Percentiles rank a stretch among this genome's conserved stretches.
Evolutionary conservation across 2,329 filamentous ascomycete genomes (phyloP).

Genomic region (Fusarium hainanense): DNA sequence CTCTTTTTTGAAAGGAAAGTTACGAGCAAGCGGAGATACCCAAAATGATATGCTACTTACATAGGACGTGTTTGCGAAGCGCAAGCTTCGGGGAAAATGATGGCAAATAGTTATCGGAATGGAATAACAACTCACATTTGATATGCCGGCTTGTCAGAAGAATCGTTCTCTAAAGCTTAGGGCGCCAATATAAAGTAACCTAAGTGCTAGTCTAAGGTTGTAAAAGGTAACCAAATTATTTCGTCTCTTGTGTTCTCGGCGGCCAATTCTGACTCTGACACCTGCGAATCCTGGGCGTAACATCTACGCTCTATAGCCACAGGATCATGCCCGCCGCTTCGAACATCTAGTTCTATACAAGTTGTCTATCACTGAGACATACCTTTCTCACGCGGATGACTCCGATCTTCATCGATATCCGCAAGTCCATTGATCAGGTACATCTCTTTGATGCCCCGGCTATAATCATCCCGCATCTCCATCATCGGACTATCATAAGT

Average conservation of each 20-base stretch:
- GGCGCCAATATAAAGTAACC: neutral
- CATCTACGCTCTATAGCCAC: no score
- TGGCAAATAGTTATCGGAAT: neutral
- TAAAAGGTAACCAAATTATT: neutral
- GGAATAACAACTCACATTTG: neutral
- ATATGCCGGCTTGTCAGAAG: neutral
- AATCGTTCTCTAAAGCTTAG: neutral
- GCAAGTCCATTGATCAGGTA: neutral
- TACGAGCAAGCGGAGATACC: neutral
- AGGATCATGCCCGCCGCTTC: no score
- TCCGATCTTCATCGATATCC: neutral
- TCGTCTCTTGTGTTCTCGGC: neutral
- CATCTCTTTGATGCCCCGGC: neutral
- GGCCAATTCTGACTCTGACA: no score
- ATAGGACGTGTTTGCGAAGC: neutral
- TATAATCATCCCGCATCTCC: neutral
- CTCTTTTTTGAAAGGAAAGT: neutral
- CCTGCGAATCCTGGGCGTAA: no score
- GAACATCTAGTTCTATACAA: no score
- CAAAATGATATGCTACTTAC: neutral
- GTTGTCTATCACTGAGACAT: no score
- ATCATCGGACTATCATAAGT: neutral
- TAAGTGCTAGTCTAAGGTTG: neutral
- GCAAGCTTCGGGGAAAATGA: neutral
- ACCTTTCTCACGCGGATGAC: neutral